Evolutionary conservation across 176 grass and related monocot species (phyloP).

Genomic region (Carex cristatella): DNA sequence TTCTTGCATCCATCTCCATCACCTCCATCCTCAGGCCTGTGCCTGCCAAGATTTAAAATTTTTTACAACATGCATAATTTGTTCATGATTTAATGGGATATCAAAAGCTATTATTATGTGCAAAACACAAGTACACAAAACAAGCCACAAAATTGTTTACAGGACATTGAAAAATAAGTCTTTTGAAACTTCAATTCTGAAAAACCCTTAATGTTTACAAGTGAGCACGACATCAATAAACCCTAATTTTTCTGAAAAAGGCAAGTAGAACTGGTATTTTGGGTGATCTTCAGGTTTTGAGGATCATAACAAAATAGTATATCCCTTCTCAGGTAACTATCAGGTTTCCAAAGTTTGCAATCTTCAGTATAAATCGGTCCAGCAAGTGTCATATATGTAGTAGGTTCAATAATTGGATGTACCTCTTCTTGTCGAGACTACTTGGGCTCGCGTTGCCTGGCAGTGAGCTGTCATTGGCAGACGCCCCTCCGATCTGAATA

Average conservation of each 20-base stretch:
- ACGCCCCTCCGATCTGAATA: slow-evolving; percentile 1
- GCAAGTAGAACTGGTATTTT: background rate
- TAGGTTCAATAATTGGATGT: background rate
- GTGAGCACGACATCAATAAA: background rate
- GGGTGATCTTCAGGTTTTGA: background rate
- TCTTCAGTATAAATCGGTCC: background rate
- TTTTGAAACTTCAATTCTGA: background rate
- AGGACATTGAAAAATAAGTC: background rate
- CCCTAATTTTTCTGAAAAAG: background rate
- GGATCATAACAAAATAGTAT: background rate
- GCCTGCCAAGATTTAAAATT: background rate
- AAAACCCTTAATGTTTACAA: background rate
- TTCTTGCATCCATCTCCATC: slow-evolving; percentile 27
- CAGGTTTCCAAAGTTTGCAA: background rate
- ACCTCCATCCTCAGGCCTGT: slow-evolving; percentile 14
- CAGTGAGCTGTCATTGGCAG: background rate
- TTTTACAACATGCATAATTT: background rate
- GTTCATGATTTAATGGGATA: background rate
- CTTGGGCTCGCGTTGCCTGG: background rate
- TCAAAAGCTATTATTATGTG: background rate
- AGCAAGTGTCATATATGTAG: background rate
- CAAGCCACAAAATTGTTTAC: background rate
- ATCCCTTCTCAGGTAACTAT: background rate
- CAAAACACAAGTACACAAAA: background rate
- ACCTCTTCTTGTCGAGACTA: slow-evolving; percentile 19